phyloP scores from a whole-genome alignment of 495 filamentous ascomycete genomes.

The Cudoniella acicularis region DNA sequence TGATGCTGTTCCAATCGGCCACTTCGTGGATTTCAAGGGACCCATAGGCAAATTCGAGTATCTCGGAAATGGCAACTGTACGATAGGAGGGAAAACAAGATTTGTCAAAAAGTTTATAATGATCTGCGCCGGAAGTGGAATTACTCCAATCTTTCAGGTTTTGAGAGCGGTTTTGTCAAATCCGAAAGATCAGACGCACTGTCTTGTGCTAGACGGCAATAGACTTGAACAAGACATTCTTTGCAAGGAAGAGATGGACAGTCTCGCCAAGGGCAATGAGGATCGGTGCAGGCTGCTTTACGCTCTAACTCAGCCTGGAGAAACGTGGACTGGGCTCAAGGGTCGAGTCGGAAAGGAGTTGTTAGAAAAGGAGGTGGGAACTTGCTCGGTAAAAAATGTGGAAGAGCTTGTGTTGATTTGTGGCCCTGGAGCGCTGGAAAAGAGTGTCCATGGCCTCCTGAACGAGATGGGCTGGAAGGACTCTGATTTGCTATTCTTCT shows the following conservation, averaged over 20 bases:
- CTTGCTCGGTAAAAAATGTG: conserved; percentile 30
- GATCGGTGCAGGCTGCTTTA: conserved; percentile 66
- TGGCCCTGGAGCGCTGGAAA: conserved; percentile 78
- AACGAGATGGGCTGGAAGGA: conserved; percentile 71
- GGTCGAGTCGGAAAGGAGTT: conserved; percentile 66
- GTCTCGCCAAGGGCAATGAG: conserved; percentile 44
- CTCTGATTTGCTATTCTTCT: conserved; percentile 85
- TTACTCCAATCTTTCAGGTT: conserved; percentile 91
- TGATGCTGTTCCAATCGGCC: conserved; percentile 65
- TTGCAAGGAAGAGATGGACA: conserved; percentile 71
- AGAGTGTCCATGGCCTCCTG: conserved; percentile 58
- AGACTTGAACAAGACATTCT: conserved; percentile 79
- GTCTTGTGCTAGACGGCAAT: conserved; percentile 79
- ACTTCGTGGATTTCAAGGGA: conserved; percentile 81
- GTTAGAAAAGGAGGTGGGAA: conserved; percentile 56
- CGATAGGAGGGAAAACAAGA: conserved; percentile 55
- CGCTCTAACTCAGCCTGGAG: conserved; percentile 62
- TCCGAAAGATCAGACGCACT: conserved; percentile 51
- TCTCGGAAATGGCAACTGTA: conserved; percentile 59
- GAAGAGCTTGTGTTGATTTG: conserved; percentile 76
- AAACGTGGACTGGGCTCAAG: conserved; percentile 63
- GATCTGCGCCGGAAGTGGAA: conserved; percentile 86
- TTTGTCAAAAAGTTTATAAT: conserved; percentile 71
- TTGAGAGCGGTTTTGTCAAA: conserved; percentile 63
- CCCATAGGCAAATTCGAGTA: conserved; percentile 90